Conservation (phyloP, 768 basidiomycete species). For the Terana coerulea region DNA sequence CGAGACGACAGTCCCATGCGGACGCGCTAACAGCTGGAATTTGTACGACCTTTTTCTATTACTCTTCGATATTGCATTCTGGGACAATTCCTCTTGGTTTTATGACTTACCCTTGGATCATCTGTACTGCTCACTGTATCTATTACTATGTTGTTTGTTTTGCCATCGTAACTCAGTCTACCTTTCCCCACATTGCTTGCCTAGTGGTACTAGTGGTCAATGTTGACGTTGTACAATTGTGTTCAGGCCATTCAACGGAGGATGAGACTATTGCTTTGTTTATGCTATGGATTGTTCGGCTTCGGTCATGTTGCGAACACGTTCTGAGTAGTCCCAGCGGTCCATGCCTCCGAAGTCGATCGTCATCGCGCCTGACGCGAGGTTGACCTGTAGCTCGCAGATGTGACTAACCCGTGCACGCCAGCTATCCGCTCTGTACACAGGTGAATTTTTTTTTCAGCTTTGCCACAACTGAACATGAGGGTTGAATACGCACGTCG, state of each 20-base stretch:
- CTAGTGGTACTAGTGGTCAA: too few species aligned
- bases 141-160: not conserved
- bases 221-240: too few species aligned
- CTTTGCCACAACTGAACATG: not conserved
- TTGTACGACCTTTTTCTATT: too few species aligned
- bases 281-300: conserved; percentile 28
- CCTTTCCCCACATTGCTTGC: too few species aligned
- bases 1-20: conserved; percentile 9
- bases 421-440: conserved; percentile 74
- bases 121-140: not conserved
- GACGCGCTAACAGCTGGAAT: conserved; percentile 9
- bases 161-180: not conserved
- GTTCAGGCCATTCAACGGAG: too few species aligned
- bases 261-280: not conserved
- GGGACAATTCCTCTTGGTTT: not conserved
- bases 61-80: too few species aligned
- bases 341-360: conserved; percentile 78
- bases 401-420: conserved; percentile 67
- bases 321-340: conserved; percentile 64
- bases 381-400: conserved; percentile 67
- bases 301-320: conserved; percentile 61
- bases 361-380: conserved; percentile 55
- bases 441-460: too few species aligned
- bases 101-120: not conserved
- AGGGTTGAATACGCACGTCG: conserved; percentile 51